Evolutionary conservation across 768 basidiomycete species (phyloP).

Genomic region (Rhizopogon sp.): DNA sequence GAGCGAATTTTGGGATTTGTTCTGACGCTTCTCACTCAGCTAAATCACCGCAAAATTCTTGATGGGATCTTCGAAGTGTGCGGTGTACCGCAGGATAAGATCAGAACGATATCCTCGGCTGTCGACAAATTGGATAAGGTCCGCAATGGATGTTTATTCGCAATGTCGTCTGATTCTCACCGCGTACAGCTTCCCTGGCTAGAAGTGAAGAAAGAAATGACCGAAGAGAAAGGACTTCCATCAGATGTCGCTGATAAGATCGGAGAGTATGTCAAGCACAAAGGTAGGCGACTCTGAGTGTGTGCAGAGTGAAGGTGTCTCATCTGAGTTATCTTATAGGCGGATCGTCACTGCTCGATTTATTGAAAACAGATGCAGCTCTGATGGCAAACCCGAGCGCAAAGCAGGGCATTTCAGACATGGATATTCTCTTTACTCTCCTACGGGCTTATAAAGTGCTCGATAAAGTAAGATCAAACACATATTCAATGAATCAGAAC

Average conservation of each 20-base stretch:
- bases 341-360: conserved; percentile 69
- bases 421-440: conserved; percentile 78
- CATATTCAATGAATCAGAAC: not conserved
- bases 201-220: conserved; percentile 96
- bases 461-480: conserved; percentile 51
- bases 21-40: conserved; percentile 33
- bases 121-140: conserved; percentile 99
- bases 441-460: conserved; percentile 76
- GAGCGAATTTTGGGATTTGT: not conserved
- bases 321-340: conserved; percentile 37
- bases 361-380: conserved; percentile 55
- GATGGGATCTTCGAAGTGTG: conserved; percentile 97
- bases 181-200: conserved; percentile 68
- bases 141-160: conserved; percentile 4
- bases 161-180: not conserved
- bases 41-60: conserved; percentile 95
- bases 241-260: conserved; percentile 83
- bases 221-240: conserved; percentile 87
- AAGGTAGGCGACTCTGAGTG: conserved; percentile 48
- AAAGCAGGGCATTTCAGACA: conserved; percentile 80
- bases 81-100: conserved; percentile 88
- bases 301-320: not conserved
- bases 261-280: conserved; percentile 94
- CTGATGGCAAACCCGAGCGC: conserved; percentile 72
- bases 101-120: conserved; percentile 88